Evolutionary conservation across 2,329 filamentous ascomycete species (phyloP), one percentile per base, ranked within the genome.

Genomic region (Exophiala calicioides): DNA sequence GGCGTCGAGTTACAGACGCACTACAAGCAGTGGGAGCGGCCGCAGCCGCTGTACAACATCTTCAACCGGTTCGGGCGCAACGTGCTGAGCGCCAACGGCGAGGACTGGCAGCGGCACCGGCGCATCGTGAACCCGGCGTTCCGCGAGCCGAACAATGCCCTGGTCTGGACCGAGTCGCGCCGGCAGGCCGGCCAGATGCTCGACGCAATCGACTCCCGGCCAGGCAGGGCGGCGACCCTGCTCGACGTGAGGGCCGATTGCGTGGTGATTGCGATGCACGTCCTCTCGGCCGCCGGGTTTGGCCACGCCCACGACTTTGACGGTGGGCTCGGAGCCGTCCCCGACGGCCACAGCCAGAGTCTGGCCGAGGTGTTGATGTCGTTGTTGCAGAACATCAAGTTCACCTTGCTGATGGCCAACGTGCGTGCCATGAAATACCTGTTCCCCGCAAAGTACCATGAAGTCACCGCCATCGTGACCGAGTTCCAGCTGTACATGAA

Each of bases 91-190:
- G 38, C 44, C 34, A 54, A 57, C n/a, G 56, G 56, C n/a, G 53
- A 54, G 24, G 54, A 52, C 15, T 75, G 72, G 72, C 53, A 65
- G n/a, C 64, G 69, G 20, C 72, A 75, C 43, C 64, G 72, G 7
- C 67, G 65, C 35, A 60, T 73, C 16, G 69, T 66, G 3, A 66
- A 68, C 3, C 62, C 68, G 0, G 63, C 65, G 4, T 75, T 76
- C 58, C 73, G 69, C 31, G 71, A 76, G 47, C 63, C 65, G 30
- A 69, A 66, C 29, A 70, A 66, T 23, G 51, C 50, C 3, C 50
- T 67, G 3, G 71, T 75, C 2, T 72, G 69, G 68, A 41, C 56
- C 3, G 66, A 69, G 50, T 56, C 64, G 10, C 39, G 65, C 9
- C 49, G 50, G 2, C 68, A 71, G 47, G 55, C 62, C 0, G 45